phyloP scores from a whole-genome alignment of 768 basidiomycete species.

The Mycena filopes region DNA sequence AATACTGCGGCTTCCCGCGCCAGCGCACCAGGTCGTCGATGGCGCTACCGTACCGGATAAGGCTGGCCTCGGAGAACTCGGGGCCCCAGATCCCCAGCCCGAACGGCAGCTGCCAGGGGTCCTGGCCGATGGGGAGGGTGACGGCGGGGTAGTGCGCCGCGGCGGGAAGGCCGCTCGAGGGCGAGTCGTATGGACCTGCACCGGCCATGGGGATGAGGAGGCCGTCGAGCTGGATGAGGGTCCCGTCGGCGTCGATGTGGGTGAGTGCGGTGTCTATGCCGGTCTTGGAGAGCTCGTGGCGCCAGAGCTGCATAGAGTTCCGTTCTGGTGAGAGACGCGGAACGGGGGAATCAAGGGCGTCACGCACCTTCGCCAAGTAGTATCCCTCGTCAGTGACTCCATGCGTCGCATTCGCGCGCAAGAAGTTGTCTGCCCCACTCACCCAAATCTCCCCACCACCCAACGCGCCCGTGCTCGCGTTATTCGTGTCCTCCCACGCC shows the following conservation, averaged over 20 bases:
- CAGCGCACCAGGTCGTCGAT: conserved; percentile 18
- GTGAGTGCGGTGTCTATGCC: conserved; percentile 16
- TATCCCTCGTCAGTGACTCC: conserved; percentile 8
- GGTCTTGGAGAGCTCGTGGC: conserved; percentile 19
- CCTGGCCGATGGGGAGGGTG: conserved; percentile 15
- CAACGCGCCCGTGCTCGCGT: conserved; percentile 14
- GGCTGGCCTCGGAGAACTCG: conserved; percentile 14
- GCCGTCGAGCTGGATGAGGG: conserved; percentile 5
- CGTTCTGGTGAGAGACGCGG: no score
- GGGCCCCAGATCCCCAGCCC: conserved; percentile 19
- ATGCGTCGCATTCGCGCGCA: conserved; percentile 16
- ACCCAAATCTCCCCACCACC: conserved; percentile 16
- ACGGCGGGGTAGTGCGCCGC: conserved; percentile 21
- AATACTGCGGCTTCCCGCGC: conserved; percentile 6
- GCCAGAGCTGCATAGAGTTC: conserved; percentile 13
- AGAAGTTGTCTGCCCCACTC: conserved; percentile 17
- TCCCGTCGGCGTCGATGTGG: conserved; percentile 10
- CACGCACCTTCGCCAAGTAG: conserved; percentile 15
- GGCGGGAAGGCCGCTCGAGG: conserved; percentile 13
- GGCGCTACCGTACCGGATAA: conserved; percentile 18
- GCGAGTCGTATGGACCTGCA: conserved; percentile 7
- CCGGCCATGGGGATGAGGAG: conserved; percentile 21
- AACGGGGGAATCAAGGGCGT: no score
- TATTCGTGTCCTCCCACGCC: conserved; percentile 14
- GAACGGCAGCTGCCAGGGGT: conserved; percentile 18